Evolutionary conservation across 805 yeast genomes (phyloP).

Genomic region (Saccharomycopsis malanga): DNA sequence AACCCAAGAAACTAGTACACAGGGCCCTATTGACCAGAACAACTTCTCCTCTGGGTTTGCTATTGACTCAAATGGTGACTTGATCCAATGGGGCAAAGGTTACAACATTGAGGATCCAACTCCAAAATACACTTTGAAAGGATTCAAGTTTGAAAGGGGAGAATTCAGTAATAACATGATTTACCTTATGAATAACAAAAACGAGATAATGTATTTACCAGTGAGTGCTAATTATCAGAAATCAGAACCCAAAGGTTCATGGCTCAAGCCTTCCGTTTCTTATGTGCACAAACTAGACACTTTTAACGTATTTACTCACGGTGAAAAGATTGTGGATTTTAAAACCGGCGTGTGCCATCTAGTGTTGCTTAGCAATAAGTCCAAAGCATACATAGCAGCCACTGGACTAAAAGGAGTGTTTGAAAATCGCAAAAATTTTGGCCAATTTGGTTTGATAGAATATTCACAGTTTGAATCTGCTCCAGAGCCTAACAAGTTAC

Average conservation of each 20-base stretch:
- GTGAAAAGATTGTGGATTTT: constrained; percentile 48
- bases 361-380: constrained; percentile 50
- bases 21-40: constrained; percentile 26
- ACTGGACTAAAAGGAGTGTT: constrained; percentile 38
- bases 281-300: constrained; percentile 27
- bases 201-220: constrained; percentile 33
- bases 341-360: constrained; percentile 63
- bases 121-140: constrained; percentile 37
- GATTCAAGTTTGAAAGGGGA: constrained; percentile 38
- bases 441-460: constrained; percentile 80
- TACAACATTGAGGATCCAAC: constrained; percentile 26
- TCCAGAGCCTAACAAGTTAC: constrained; percentile 42
- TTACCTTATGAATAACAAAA: constrained; percentile 38
- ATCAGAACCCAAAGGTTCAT: not conserved
- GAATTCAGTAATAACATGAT: constrained; percentile 48
- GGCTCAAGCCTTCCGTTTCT: not conserved
- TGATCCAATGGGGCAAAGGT: constrained; percentile 64
- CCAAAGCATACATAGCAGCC: constrained; percentile 55
- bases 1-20: constrained; percentile 27
- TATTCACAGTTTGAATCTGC: constrained; percentile 57
- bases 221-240: constrained; percentile 26
- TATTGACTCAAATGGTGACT: constrained; percentile 60
- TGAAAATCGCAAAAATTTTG: constrained; percentile 42
- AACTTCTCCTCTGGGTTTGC: constrained; percentile 40
- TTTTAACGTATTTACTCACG: constrained; percentile 29